A percentile compares a stretch with the other conserved stretches of the same genome.
Evolutionary conservation across 2,329 filamentous ascomycete species (phyloP).

Genomic region (Beauveria scarabaeidicola): DNA sequence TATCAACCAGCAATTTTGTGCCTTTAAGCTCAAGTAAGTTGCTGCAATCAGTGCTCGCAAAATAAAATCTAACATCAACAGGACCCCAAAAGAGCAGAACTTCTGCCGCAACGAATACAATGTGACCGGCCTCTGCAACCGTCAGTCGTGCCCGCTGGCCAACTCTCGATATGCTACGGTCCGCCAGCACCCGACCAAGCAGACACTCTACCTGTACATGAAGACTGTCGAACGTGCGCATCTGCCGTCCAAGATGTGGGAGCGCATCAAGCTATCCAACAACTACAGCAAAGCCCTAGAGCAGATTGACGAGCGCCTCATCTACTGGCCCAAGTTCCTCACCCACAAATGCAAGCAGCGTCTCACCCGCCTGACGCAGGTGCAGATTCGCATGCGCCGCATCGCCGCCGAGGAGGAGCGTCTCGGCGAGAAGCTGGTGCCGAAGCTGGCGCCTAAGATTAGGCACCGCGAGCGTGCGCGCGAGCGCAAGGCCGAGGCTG

Average conservation of each 20-base stretch:
- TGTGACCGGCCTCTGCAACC: slow-evolving; percentile 72
- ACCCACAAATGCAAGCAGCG: slow-evolving; percentile 95
- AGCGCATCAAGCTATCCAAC: slow-evolving; percentile 77
- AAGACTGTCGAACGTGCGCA: slow-evolving; percentile 87
- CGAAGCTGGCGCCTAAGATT: slow-evolving; percentile 87
- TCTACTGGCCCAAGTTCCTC: slow-evolving; percentile 93
- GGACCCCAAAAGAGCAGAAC: slow-evolving; percentile 75
- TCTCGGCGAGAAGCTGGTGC: slow-evolving; percentile 79
- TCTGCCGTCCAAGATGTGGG: slow-evolving; percentile 88
- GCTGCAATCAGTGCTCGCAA: too few relatives aligned
- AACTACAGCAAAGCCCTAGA: slow-evolving; percentile 88
- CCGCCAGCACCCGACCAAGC: slow-evolving; percentile 70
- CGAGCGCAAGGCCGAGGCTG: slow-evolving; percentile 68
- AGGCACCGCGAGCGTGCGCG: slow-evolving; percentile 64
- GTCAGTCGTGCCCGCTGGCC: slow-evolving; percentile 82
- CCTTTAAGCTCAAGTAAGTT: slow-evolving; percentile 81
- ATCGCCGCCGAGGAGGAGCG: slow-evolving; percentile 84
- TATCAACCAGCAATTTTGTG: slow-evolving; percentile 91
- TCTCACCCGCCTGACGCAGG: slow-evolving; percentile 84
- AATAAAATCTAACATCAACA: slow-evolving; percentile 29
- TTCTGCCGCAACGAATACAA: slow-evolving; percentile 97
- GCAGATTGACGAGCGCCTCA: slow-evolving; percentile 75
- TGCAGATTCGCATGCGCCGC: slow-evolving; percentile 70
- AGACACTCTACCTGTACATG: slow-evolving; percentile 89
- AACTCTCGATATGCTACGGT: slow-evolving; percentile 92